These are phyloP conservation scores for Metarhizium robertsii DNA, from an alignment of 2,329 filamentous ascomycete genomes.

Conservation along the genomic window DNA sequence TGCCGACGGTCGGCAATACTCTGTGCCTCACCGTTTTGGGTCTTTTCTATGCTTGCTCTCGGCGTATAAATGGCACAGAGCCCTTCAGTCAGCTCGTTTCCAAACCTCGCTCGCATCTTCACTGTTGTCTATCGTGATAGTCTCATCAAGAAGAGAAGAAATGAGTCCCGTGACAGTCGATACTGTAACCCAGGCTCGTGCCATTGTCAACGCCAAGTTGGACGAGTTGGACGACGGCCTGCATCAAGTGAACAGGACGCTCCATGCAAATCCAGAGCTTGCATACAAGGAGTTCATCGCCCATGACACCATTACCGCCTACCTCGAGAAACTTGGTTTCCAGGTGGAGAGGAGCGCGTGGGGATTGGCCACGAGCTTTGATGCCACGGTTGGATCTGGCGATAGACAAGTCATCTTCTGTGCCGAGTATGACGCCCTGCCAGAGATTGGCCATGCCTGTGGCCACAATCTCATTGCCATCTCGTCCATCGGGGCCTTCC, in stretches of 20 bases:
- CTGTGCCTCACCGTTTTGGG: too few species aligned
- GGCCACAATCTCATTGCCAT: slow-evolving; percentile 37
- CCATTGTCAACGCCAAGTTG: slow-evolving; percentile 11
- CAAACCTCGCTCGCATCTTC: too few species aligned
- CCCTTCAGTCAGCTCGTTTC: too few species aligned
- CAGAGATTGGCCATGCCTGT: slow-evolving; percentile 35
- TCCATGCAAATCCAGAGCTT: slow-evolving; percentile 38
- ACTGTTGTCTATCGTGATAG: too few species aligned
- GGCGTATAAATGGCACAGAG: too few species aligned
- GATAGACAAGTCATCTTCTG: slow-evolving; percentile 32
- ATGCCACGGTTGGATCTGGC: slow-evolving; percentile 31
- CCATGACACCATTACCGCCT: slow-evolving; percentile 36
- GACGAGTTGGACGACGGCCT: slow-evolving; percentile 11
- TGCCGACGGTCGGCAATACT: too few species aligned
- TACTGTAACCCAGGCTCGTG: not conserved
- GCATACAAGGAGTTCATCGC: slow-evolving; percentile 41
- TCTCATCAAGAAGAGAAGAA: too few species aligned
- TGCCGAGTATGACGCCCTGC: slow-evolving; percentile 27
- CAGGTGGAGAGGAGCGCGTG: slow-evolving; percentile 38
- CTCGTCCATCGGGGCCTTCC: slow-evolving; percentile 28
- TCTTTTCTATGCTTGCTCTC: too few species aligned
- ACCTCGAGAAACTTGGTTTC: slow-evolving; percentile 35
- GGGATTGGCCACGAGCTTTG: slow-evolving; percentile 42
- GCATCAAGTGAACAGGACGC: slow-evolving; percentile 12
- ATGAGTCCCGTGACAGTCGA: too few species aligned